Base-by-base conservation (phyloP, 495 filamentous ascomycete species). In the Neurospora tetrasperma region DNA sequence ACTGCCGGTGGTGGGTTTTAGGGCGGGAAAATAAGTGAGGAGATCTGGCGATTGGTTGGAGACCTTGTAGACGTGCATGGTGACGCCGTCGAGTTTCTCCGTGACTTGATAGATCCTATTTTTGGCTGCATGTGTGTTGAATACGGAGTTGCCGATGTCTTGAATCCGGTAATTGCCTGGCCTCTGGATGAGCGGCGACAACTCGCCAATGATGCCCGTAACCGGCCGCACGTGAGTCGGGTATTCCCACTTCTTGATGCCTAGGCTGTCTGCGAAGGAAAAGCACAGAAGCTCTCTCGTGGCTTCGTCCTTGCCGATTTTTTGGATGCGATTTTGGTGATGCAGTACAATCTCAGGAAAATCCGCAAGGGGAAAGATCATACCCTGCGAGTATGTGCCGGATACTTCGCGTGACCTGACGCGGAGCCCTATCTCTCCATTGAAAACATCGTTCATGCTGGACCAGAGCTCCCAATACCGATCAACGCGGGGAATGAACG, bases 21-120 rank as follows among this genome's bases (percentile, higher is more conserved):
- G 68, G 27, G 42, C 42, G 1, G 73, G 73, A 4, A 76, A 43
- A 1, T 27, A 70, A 1, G 66, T 66, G 41, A 76, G 43, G 6
- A 16, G 42, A 11, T 31, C 38, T 2, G 4, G 12, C 6, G 75
- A 73, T 38, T 31, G 35, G 12, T 42, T 42, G 27, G 69, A 48
- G 66, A 76, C 44, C 12, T 74, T 68, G 76, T 78, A 79, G 18
- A 79, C 69, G 20, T 62, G 46, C 76, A 78, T 78, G 69, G 75
- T 72, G 4, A 78, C 8, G n/a, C 78, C 78, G 69, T 79, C 78
- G 18, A 78, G 69, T 69, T 78, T 79, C 66, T 78, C 75, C 0
- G 78, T 76, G 42, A 78, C 72, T 68, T 79, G 76, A 73, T 72
- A 79, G 1, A 69, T 35, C 18, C 35, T 74, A 0, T 42, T n/a